Percentiles rank a stretch among this genome's conserved stretches.
These are phyloP conservation scores for Ajuga chamaepitys DNA, from an alignment of 257 asterid species.

Conservation along the genomic window DNA sequence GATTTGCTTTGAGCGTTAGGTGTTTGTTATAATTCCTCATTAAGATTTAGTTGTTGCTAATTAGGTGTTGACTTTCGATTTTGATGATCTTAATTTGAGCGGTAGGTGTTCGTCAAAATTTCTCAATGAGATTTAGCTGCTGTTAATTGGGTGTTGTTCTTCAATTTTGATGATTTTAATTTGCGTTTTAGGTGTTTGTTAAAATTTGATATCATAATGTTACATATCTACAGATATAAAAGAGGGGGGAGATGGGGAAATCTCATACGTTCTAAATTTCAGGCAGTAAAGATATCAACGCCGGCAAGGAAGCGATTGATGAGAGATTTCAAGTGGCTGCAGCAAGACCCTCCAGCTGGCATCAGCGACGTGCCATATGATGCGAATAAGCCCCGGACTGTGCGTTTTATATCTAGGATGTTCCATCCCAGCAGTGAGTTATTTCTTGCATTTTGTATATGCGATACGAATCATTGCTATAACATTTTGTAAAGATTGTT, in stretches of 20 bases:
- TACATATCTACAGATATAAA: not conserved
- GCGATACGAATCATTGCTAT: not conserved
- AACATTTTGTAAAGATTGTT: not conserved
- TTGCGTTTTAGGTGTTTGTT: too few relatives aligned
- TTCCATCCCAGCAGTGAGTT: constrained; percentile 96
- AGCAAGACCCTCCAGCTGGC: constrained; percentile 96
- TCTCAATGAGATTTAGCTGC: too few relatives aligned
- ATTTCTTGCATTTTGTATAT: not conserved
- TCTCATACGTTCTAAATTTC: constrained; percentile 12
- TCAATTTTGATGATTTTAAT: too few relatives aligned
- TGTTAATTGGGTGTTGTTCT: too few relatives aligned
- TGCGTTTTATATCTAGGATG: constrained; percentile 90
- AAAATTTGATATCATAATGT: not conserved
- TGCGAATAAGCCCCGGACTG: constrained; percentile 90
- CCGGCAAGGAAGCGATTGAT: constrained; percentile 83
- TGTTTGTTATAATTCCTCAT: too few relatives aligned
- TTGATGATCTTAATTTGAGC: too few relatives aligned
- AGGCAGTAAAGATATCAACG: constrained; percentile 70
- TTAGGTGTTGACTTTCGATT: too few relatives aligned
- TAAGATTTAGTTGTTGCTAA: too few relatives aligned
- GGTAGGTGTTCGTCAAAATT: too few relatives aligned
- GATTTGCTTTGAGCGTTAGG: too few relatives aligned
- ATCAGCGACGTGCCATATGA: constrained; percentile 93
- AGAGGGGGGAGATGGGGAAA: not conserved
- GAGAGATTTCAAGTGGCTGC: constrained; percentile 95